phyloP scores from a whole-genome alignment of 2,329 filamentous ascomycete genomes.

The Alternaria arborescens region DNA sequence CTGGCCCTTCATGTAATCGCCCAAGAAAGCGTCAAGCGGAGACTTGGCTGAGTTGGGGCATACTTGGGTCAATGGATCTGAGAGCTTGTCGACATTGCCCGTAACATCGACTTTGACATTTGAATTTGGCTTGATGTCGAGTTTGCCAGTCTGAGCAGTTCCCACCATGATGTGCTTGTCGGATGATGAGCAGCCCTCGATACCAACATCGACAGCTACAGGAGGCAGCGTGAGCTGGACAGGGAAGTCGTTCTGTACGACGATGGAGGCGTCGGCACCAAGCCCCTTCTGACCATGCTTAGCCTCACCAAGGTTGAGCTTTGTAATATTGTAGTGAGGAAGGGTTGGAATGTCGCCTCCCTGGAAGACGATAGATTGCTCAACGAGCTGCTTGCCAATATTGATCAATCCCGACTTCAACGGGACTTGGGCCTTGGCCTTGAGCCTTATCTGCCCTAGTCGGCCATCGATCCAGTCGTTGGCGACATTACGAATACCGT shows the following conservation, averaged over 20 bases:
- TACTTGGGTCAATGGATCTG: conserved; percentile 72
- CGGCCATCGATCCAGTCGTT: conserved; percentile 89
- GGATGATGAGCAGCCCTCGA: conserved; percentile 78
- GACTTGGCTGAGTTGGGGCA: conserved; percentile 83
- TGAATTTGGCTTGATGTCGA: conserved; percentile 73
- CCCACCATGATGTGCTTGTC: conserved; percentile 82
- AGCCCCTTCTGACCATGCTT: conserved; percentile 69
- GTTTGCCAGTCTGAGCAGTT: conserved; percentile 72
- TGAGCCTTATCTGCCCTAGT: conserved; percentile 73
- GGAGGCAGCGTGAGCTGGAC: conserved; percentile 78
- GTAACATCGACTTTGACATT: conserved; percentile 74
- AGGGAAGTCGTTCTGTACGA: conserved; percentile 78
- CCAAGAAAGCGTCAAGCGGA: conserved; percentile 83
- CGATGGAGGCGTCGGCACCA: conserved; percentile 79
- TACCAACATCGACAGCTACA: conserved; percentile 83
- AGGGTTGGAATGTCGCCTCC: conserved; percentile 75
- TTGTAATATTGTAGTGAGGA: conserved; percentile 83
- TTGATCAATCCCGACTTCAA: conserved; percentile 82
- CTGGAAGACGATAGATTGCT: conserved; percentile 80
- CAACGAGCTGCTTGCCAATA: conserved; percentile 78
- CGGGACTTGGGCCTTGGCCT: conserved; percentile 75
- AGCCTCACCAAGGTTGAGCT: conserved; percentile 80
- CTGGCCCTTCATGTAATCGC: conserved; percentile 81
- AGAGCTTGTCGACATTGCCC: conserved; percentile 76
- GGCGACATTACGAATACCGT: conserved; percentile 79